Evolutionary conservation across 2,329 filamentous ascomycete species (phyloP).

Genomic region (Colletotrichum sp.): DNA sequence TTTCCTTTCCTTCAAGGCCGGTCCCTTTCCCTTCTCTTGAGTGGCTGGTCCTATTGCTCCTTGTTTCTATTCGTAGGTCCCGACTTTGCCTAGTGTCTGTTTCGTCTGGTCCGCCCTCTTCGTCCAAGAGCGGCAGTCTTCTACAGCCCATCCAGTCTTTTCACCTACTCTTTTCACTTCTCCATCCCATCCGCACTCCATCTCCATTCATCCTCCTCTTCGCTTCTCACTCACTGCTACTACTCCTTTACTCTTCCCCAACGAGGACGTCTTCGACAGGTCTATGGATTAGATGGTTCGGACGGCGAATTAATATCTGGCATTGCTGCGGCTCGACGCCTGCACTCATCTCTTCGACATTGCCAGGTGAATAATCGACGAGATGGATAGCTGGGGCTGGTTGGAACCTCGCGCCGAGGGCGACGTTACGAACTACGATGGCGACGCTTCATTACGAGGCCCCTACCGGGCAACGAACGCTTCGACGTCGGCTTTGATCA

Average conservation of each 20-base stretch:
- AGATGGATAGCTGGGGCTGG: constrained; percentile 26
- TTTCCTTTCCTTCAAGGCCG: constrained; percentile 7
- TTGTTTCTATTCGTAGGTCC: constrained; percentile 38
- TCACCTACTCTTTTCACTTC: constrained; percentile 26
- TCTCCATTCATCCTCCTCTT: constrained; percentile 13
- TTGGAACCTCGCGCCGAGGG: constrained; percentile 27
- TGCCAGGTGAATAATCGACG: constrained; percentile 22
- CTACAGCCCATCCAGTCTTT: constrained; percentile 17
- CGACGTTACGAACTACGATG: constrained; percentile 20
- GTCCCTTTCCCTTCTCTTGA: constrained; percentile 29
- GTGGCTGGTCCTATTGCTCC: constrained; percentile 32
- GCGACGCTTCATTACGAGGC: constrained; percentile 29
- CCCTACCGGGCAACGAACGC: constrained; percentile 30
- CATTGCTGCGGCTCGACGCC: constrained; percentile 41
- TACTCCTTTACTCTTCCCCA: not conserved
- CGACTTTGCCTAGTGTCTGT: constrained; percentile 40
- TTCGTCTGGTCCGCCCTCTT: constrained; percentile 47
- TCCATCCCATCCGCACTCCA: constrained; percentile 26
- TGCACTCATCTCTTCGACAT: constrained; percentile 23
- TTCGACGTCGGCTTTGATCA: constrained; percentile 51
- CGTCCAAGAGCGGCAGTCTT: constrained; percentile 16
- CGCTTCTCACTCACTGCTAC: constrained; percentile 19
- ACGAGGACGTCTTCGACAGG: constrained; percentile 20
- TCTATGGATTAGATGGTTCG: constrained; percentile 44
- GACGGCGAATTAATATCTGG: constrained; percentile 22